Base-by-base conservation (phyloP, 192 early-diverging fungal species). In the Thamnidium elegans region DNA sequence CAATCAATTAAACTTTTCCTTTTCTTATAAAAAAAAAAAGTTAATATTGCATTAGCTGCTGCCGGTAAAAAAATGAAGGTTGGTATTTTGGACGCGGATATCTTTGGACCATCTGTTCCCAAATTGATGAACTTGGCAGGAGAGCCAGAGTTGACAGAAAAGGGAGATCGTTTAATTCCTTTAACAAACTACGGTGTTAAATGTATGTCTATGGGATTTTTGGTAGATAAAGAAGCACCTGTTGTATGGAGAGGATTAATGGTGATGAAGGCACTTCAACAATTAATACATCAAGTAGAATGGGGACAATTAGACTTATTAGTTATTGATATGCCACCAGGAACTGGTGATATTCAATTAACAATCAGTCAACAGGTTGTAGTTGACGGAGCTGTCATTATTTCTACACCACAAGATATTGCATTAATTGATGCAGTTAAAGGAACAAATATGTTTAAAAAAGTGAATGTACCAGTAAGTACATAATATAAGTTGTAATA, bases 161-260 rank as follows among this genome's bases (percentile, higher is more conserved):
- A 65, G 79, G 80, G 69, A 44, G 81, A 79, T 61, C 75, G 74
- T 7, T 65, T 96, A 20, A 74, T 85, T 8, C 94, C 94, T 1
- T 62, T 94, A 21, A 71, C 71, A 19, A 95, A 95, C 66, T 94
- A 93, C 81, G 94, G 94, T 19, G 84, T 96, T 7, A 83, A 91
- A 55, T 87, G 87, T 60, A 96, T 96, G 92, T 92, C 89, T 0
- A 94, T 95, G 86, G 94, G 94, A 17, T 96, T 94, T 69, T 66
- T 96, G 54, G 81, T 94, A 3, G 82, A 74, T 8, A 78, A 89
- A 66, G 85, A 88, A 13, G 82, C 79, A 1, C 81, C 92, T 13
- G 83, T 96, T 3, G 93, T 92, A 7, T 96, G 94, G 94, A 78
- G 94, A 50, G 94, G 94, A 7, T 73, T 96, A 66, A 94, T 96